phyloP scores from a whole-genome alignment of 2,329 filamentous ascomycete genomes.

The Emergomyces orientalis region DNA sequence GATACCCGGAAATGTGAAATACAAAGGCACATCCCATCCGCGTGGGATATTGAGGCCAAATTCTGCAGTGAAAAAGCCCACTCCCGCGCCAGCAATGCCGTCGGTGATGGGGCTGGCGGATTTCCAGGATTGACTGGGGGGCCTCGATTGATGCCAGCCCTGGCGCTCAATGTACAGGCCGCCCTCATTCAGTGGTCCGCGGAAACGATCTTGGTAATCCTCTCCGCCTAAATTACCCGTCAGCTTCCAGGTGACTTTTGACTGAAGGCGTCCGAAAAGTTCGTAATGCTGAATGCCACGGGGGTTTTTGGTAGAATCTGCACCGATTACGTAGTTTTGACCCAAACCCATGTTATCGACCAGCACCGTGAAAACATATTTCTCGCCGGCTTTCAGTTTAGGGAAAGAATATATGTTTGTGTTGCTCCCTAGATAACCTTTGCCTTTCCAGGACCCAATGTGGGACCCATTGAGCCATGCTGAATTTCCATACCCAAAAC shows the following conservation, averaged over 20 bases:
- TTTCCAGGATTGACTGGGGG: constrained; percentile 31
- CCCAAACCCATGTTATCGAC: constrained; percentile 66
- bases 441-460: constrained; percentile 23
- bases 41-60: constrained; percentile 44
- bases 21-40: constrained; percentile 49
- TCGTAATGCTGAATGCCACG: constrained; percentile 45
- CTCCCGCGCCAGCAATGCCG: constrained; percentile 39
- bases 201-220: constrained; percentile 42
- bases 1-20: constrained; percentile 47
- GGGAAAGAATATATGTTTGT: constrained; percentile 52
- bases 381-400: constrained; percentile 41
- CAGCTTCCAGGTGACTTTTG: constrained; percentile 45
- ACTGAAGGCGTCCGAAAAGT: constrained; percentile 31
- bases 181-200: constrained; percentile 51
- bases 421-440: constrained; percentile 17
- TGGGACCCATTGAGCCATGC: constrained; percentile 22
- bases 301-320: constrained; percentile 50
- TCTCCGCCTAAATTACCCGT: constrained; percentile 52
- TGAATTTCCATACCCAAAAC: constrained; percentile 21
- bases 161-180: constrained; percentile 47
- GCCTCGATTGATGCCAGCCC: constrained; percentile 47
- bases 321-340: constrained; percentile 53
- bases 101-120: constrained; percentile 26
- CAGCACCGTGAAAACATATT: constrained; percentile 58
- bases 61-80: constrained; percentile 44